Evolutionary conservation across 2,329 filamentous ascomycete species (phyloP).

Genomic region (Daldinia sp.): DNA sequence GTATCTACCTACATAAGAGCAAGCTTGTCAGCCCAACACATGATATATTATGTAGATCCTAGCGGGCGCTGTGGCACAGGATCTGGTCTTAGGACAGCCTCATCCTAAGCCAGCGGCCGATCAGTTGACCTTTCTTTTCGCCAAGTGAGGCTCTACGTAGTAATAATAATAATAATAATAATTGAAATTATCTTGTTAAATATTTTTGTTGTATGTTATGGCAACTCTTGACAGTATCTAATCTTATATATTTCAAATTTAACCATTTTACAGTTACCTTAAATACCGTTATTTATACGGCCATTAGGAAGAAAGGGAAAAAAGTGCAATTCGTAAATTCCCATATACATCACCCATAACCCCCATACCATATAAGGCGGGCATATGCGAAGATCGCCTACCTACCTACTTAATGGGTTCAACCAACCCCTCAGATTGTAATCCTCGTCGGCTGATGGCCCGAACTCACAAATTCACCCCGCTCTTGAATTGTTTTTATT

Average conservation of each 20-base stretch:
- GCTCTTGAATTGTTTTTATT: conserved; percentile 23
- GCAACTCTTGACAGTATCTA: not conserved
- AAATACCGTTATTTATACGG: not conserved
- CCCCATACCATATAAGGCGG: conserved; percentile 4
- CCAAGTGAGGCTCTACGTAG: not conserved
- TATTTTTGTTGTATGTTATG: not conserved
- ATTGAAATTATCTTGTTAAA: not conserved
- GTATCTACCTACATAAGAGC: too few species aligned
- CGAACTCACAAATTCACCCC: conserved; percentile 24
- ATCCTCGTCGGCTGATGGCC: conserved; percentile 17
- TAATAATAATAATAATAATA: not conserved
- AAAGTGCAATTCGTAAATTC: not conserved
- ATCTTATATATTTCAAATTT: not conserved
- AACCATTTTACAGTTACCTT: not conserved
- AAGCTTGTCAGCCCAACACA: not conserved
- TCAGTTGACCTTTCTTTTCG: not conserved
- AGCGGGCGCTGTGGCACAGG: not conserved
- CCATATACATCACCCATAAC: not conserved
- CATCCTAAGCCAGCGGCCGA: not conserved
- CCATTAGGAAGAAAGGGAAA: not conserved
- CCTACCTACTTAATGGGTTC: conserved; percentile 29
- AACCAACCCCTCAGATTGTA: conserved; percentile 33
- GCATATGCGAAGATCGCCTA: conserved; percentile 38
- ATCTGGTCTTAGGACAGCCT: conserved; percentile 1
- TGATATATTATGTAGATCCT: conserved; percentile 5